Conservation (phyloP, 2,329 filamentous ascomycete species). For the Pseudocercospora eumusae region DNA sequence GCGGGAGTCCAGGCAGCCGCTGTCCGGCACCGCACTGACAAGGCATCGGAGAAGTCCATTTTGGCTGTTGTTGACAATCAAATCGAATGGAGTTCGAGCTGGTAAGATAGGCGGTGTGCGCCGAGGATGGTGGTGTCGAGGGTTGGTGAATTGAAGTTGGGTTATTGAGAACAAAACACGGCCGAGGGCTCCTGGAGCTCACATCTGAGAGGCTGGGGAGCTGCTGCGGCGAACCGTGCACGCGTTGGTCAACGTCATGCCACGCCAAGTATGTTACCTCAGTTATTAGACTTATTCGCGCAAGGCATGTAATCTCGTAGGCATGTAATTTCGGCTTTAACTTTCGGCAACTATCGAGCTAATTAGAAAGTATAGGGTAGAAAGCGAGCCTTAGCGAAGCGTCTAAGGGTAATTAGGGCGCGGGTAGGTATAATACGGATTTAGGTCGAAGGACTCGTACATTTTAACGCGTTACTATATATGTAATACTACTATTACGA, state of each 20-base stretch:
- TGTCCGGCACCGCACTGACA: constrained; percentile 60
- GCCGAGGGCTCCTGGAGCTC: constrained; percentile 4
- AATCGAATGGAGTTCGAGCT: background rate
- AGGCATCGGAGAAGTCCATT: constrained; percentile 92
- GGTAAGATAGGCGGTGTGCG: background rate
- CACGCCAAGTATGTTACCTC: too few species aligned
- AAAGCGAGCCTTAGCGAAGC: too few species aligned
- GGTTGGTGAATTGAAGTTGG: constrained; percentile 5
- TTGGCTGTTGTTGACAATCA: background rate
- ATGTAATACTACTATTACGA: too few species aligned
- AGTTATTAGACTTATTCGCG: too few species aligned
- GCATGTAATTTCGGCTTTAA: too few species aligned
- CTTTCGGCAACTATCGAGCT: too few species aligned
- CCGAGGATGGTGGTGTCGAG: background rate
- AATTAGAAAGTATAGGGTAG: too few species aligned
- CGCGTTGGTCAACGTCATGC: background rate
- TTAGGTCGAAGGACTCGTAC: too few species aligned
- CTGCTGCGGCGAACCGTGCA: background rate
- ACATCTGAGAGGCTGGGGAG: background rate
- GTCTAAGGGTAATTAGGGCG: too few species aligned
- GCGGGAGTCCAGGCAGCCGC: constrained; percentile 21
- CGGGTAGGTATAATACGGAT: too few species aligned
- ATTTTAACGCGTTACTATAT: too few species aligned
- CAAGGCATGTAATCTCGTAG: too few species aligned
- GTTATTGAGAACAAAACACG: constrained; percentile 16